Conservation (phyloP, 1,284 basidiomycete species). For the Omphalotus olearius region DNA sequence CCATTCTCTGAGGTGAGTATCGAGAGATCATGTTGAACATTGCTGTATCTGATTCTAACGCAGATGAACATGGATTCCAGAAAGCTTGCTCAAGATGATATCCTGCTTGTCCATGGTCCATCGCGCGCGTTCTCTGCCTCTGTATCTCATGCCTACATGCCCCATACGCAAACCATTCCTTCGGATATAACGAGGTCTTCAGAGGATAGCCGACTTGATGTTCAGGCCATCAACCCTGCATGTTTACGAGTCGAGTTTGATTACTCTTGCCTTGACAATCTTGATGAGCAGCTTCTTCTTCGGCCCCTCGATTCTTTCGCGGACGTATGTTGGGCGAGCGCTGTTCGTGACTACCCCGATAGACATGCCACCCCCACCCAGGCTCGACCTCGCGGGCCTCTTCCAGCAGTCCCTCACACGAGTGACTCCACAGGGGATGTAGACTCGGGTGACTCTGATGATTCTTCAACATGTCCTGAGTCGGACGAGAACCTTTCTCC, state of each 20-base stretch:
- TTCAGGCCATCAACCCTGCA: slow-evolving; percentile 6
- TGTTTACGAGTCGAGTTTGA: slow-evolving; percentile 11
- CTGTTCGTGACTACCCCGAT: slow-evolving; percentile 6
- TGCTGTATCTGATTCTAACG: too few relatives aligned
- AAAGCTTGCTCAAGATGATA: background rate
- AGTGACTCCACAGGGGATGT: too few relatives aligned
- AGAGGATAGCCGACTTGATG: background rate
- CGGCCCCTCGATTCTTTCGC: slow-evolving; percentile 13
- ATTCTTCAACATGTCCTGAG: background rate
- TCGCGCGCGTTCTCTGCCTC: slow-evolving; percentile 1
- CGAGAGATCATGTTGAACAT: too few relatives aligned
- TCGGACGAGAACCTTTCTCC: background rate
- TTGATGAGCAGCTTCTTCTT: slow-evolving; percentile 14
- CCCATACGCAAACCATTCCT: background rate
- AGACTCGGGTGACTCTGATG: background rate
- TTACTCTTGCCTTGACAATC: slow-evolving; percentile 14
- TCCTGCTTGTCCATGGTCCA: slow-evolving; percentile 1
- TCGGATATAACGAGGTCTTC: background rate
- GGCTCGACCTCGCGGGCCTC: too few relatives aligned
- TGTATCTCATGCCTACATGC: slow-evolving; percentile 1
- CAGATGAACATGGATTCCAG: too few relatives aligned
- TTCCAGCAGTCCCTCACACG: too few relatives aligned
- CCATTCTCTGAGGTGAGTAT: too few relatives aligned
- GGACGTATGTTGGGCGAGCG: slow-evolving; percentile 13
- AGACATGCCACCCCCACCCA: background rate